Base-by-base conservation (phyloP, 805 yeast genomes). In the Hanseniaspora nectarophila region DNA sequence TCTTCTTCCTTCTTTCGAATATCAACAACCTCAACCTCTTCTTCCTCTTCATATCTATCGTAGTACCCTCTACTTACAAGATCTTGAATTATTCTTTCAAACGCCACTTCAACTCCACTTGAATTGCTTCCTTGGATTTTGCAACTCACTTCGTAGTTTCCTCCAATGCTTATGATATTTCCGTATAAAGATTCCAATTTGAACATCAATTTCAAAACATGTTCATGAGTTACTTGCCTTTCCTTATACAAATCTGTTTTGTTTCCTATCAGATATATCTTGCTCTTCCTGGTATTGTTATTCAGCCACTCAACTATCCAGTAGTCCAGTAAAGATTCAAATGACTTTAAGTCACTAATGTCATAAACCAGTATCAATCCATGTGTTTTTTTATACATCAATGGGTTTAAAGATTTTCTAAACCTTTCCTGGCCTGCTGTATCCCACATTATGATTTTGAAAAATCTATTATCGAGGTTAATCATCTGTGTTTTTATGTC, bases 401-500 rank as follows among this genome's bases (percentile, higher is more conserved):
- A 65, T 7, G 76, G 74, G 37, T 71, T 69, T 60, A 65, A 61
- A 5, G 72, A 71, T 43, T 73, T 72, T 55, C 73, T 63, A 54
- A 70, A 73, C 47, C 76, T 62, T 57, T 73, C 76, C 60, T 73
- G 76, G 3, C 77, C 77, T 3, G 77, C 77, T 13, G 77, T 73
- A 56, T 73, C 77, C 76, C 77, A 73, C 50, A 73, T 58, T 8
- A 69, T 69, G 13, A 73, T 67, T 56, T 73, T 72, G 61, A 71
- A 73, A 43, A 63, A 63, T 42, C 70, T 60, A 23, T 71, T 69
- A 56, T 72, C 75, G 15, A 73, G 69, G 55, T 70, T 71, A 12
- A 73, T 68, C 13, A 68, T 55, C 46, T 71, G 68, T 8, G 71
- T 70, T 59, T 72, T 73, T 43, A 73, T 63, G 56, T 73, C 77